Evolutionary conservation across 495 filamentous ascomycete species (phyloP).

Genomic region (Aspergillus incahuasiensis): DNA sequence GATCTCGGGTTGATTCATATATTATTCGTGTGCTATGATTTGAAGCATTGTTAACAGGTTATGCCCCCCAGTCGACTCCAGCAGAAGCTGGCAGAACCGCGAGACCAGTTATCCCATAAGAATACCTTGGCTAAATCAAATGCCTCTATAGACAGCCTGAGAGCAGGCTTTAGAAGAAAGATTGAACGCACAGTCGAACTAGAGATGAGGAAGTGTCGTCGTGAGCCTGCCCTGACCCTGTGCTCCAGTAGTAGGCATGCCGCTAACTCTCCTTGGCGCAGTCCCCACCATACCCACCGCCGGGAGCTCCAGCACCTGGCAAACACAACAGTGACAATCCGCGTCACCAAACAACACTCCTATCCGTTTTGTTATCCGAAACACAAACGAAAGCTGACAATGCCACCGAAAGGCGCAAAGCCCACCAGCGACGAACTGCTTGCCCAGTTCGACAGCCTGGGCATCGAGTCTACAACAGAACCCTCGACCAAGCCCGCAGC

Average conservation of each 20-base stretch:
- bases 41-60: too few species aligned
- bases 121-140: too few species aligned
- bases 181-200: not conserved
- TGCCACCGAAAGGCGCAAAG: slow-evolving; percentile 49
- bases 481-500: slow-evolving; percentile 42
- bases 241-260: slow-evolving; percentile 4
- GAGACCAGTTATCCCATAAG: too few species aligned
- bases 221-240: not conserved
- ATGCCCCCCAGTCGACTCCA: too few species aligned
- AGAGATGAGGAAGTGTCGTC: not conserved
- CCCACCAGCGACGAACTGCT: slow-evolving; percentile 75
- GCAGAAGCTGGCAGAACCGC: too few species aligned
- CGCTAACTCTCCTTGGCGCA: slow-evolving; percentile 24
- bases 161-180: not conserved
- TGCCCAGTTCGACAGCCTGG: slow-evolving; percentile 74
- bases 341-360: not conserved
- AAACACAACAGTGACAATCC: not conserved
- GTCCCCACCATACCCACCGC: slow-evolving; percentile 21
- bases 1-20: too few species aligned
- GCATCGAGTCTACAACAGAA: slow-evolving; percentile 39
- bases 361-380: not conserved
- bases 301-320: too few species aligned
- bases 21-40: too few species aligned
- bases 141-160: too few species aligned
- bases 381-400: slow-evolving; percentile 16